These are phyloP conservation scores for Teratosphaeriaceae sp. DNA, from an alignment of 2,329 filamentous ascomycete species.

Conservation along the genomic window DNA sequence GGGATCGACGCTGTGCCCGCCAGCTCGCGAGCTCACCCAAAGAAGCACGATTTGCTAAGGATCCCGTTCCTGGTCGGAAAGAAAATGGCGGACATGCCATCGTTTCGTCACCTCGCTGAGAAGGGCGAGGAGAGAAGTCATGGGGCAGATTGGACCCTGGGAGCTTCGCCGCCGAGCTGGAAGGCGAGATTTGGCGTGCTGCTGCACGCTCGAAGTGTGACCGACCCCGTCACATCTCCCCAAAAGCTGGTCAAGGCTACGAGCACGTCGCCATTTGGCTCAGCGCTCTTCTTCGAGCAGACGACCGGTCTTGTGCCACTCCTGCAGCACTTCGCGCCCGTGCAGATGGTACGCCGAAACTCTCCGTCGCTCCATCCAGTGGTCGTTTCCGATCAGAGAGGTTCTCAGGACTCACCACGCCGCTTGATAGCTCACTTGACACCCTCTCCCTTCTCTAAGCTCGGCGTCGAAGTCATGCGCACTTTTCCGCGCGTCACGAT, in stretches of 20 bases:
- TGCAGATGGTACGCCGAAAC: too few species aligned
- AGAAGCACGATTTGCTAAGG: too few species aligned
- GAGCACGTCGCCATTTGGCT: too few species aligned
- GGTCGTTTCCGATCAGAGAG: too few species aligned
- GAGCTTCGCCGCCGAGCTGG: not conserved
- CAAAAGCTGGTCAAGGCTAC: too few species aligned
- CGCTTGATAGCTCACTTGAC: slow-evolving; percentile 12
- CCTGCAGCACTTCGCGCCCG: slow-evolving; percentile 15
- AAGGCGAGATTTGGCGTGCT: not conserved
- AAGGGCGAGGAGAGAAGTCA: not conserved
- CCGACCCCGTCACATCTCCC: too few species aligned
- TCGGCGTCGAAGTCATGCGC: slow-evolving; percentile 5
- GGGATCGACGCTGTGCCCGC: too few species aligned
- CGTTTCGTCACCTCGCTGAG: not conserved
- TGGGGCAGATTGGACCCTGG: not conserved
- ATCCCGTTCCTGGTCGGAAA: too few species aligned
- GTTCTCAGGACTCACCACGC: too few species aligned
- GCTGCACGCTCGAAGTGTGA: not conserved
- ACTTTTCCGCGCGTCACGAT: slow-evolving; percentile 12
- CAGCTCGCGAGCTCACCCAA: too few species aligned
- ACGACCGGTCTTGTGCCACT: slow-evolving; percentile 7
- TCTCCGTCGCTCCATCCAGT: too few species aligned
- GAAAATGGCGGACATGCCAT: too few species aligned
- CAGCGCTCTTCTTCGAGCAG: slow-evolving; percentile 1
- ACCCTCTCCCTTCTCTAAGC: slow-evolving; percentile 10